phyloP scores from a whole-genome alignment of 495 filamentous ascomycete species.

The Immersiella caudata region DNA sequence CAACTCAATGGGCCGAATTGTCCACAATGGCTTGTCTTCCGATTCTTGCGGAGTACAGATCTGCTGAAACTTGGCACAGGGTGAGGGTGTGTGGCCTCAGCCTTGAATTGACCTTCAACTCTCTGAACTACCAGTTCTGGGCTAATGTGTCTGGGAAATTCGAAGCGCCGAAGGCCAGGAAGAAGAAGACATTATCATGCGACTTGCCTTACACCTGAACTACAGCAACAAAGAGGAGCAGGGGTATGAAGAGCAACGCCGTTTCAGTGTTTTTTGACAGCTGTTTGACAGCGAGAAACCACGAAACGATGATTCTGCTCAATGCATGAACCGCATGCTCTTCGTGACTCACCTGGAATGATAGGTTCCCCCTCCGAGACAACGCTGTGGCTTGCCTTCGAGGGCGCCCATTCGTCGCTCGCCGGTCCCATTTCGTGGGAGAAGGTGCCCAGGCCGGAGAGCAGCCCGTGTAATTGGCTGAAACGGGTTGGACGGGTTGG shows the following conservation, averaged over 20 bases:
- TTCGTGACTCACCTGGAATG: not conserved
- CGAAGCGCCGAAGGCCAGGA: not conserved
- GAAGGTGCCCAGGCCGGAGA: constrained; percentile 21
- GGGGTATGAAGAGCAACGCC: not conserved
- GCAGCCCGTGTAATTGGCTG: constrained; percentile 2
- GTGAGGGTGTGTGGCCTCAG: not conserved
- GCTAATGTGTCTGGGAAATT: not conserved
- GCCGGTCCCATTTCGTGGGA: not conserved
- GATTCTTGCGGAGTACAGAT: not conserved
- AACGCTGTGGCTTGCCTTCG: not conserved
- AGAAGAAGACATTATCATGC: not conserved
- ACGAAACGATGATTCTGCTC: not conserved
- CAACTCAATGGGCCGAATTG: not conserved
- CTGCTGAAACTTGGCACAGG: not conserved
- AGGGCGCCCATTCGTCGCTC: not conserved
- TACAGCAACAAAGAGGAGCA: not conserved
- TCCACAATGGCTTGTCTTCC: not conserved
- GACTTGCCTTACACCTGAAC: not conserved
- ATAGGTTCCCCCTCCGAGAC: not conserved
- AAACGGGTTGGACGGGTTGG: constrained; percentile 5
- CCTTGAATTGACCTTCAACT: not conserved
- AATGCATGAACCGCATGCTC: not conserved
- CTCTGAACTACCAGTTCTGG: not conserved
- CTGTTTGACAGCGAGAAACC: not conserved
- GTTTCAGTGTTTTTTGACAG: not conserved